Evolutionary conservation across 228 moss, liverwort and hornwort species (phyloP), one percentile per base, ranked within the genome.

Genomic region (Sphagnum fallax): DNA sequence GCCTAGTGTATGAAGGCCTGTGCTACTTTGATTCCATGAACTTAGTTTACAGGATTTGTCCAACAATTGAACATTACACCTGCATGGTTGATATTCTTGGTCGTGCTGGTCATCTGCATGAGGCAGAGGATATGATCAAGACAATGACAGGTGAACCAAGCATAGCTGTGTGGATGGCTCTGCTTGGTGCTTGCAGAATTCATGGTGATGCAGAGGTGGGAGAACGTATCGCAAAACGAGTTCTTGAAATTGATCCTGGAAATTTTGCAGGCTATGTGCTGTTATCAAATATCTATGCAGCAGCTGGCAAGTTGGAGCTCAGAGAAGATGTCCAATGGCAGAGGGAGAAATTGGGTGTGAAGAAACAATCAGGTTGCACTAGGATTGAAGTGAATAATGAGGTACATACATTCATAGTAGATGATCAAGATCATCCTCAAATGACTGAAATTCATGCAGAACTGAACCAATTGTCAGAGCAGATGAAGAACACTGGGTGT

Each of bases 61-160:
- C 66, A 4, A 52, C 49, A 50, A 18, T 66, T 15, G 66, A 66
- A 55, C 69, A 69, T 55, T 69, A 15, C 53, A 53, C 16, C 69
- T 69, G 69, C 69, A 69, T 69, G 60, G 69, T 69, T 15, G 69
- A 53, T 8, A 52, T 69, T 60, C 69, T 69, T 69, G 60, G 69
- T 58, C 69, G 69, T 59, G 69, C 69, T 9, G 69, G 69, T n/a
- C 13, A 69, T 16, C 47, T 60, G 53, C 48, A 69, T 57, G 57
- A 57, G 53, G 69, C 69, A 8, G 55, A 69, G 55, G 5, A 59
- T 55, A 47, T 69, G 7, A 58, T 69, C 48, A 10, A 69, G 69
- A 49, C 8, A 13, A 69, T 69, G 58, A 52, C 69, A 57, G 18
- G 51, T 59, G 57, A 69, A 32, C 52, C 69, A 32, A 60, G 57